Percentiles rank a stretch among this genome's conserved stretches.
Evolutionary conservation across 768 basidiomycete genomes (phyloP).

Genomic region (Lactarius evosmus): DNA sequence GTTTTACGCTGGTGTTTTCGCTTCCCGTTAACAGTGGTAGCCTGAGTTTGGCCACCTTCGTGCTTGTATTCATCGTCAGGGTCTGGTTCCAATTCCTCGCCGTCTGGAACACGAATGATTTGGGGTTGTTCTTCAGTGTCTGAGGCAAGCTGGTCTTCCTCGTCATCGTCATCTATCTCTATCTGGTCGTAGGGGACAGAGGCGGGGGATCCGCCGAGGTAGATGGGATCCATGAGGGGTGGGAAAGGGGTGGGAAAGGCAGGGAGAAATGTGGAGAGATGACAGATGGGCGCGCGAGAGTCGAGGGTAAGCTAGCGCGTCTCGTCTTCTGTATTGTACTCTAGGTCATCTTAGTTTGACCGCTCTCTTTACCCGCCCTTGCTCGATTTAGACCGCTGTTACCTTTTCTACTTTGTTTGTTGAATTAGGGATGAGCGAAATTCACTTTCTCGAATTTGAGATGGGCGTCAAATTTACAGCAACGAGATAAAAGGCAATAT

Average conservation of each 20-base stretch:
- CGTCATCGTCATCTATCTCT: conserved; percentile 28
- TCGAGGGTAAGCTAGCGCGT: neutral
- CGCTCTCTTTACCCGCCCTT: neutral
- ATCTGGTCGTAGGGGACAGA: conserved; percentile 22
- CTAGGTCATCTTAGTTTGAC: neutral
- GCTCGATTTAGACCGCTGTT: neutral
- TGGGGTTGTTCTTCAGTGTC: conserved; percentile 23
- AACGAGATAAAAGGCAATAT: neutral
- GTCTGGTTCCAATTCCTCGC: conserved; percentile 28
- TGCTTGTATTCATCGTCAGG: conserved; percentile 24
- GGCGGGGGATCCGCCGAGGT: conserved; percentile 23
- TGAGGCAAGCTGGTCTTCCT: conserved; percentile 29
- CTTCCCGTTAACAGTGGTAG: conserved; percentile 14
- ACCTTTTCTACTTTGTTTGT: neutral
- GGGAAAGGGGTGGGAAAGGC: conserved; percentile 12
- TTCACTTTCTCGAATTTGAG: conserved; percentile 12
- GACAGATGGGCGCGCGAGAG: conserved; percentile 13
- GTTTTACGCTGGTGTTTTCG: conserved; percentile 26
- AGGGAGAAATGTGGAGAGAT: conserved; percentile 12
- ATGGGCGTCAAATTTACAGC: conserved; percentile 18
- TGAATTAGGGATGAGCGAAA: neutral
- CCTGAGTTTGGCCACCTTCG: conserved; percentile 7
- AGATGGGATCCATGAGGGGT: conserved; percentile 28
- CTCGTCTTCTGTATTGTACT: neutral
- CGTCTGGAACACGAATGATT: conserved; percentile 6